These are phyloP conservation scores for Trichoderma atroviride DNA, from an alignment of 2,329 filamentous ascomycete genomes.

Conservation along the genomic window DNA sequence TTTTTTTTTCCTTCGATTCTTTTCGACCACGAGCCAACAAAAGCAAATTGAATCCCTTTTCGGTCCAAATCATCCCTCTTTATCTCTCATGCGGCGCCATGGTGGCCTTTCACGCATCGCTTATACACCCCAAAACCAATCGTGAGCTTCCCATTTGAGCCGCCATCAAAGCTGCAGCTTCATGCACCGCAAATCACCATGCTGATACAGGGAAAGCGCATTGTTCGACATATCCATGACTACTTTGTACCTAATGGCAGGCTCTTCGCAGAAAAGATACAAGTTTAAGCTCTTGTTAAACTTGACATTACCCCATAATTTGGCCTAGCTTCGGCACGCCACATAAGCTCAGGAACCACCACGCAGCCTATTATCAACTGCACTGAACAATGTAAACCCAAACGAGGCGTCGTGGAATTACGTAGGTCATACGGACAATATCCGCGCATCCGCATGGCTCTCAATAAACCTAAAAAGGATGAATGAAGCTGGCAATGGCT, in stretches of 20 bases:
- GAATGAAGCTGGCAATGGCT: neutral
- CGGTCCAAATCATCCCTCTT: neutral
- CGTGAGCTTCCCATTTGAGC: neutral
- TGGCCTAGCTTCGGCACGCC: neutral
- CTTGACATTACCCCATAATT: neutral
- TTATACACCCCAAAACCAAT: neutral
- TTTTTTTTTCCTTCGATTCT: neutral
- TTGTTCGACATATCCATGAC: neutral
- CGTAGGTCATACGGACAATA: neutral
- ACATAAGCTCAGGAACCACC: neutral
- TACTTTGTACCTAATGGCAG: neutral
- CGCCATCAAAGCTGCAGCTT: neutral
- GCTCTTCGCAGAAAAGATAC: neutral
- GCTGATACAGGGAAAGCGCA: neutral
- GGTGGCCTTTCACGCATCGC: neutral
- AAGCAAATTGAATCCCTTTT: neutral
- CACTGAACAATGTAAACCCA: neutral
- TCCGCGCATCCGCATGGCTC: neutral
- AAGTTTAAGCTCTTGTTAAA: neutral
- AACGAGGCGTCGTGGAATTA: neutral
- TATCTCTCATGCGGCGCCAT: neutral
- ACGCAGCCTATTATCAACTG: neutral
- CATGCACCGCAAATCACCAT: neutral
- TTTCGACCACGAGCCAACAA: neutral
- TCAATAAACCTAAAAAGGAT: neutral